Evolutionary conservation across 202 grass and related monocot species (phyloP), one percentile per base, ranked within the genome.

Genomic region (Carex sylvatica): DNA sequence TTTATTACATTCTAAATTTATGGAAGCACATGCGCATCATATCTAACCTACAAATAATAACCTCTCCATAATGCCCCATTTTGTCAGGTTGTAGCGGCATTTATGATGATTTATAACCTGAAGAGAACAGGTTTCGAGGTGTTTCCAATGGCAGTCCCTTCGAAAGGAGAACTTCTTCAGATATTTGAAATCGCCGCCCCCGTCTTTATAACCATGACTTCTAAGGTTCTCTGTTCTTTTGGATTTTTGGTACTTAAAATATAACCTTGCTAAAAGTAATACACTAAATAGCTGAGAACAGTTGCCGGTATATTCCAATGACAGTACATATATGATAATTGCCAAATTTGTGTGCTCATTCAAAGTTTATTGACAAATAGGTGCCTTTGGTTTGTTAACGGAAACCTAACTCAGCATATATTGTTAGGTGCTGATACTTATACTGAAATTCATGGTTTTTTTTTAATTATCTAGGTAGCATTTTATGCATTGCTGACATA

Each of bases 401-500:
- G 42, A 54, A 58, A 56, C 24, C 23, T 77, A 24, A 55, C 28
- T 9, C 28, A 12, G 15, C 52, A 19, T 58, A 19, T 36, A 58
- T 36, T 77, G 53, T 56, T 56, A 19, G 52, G 52, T 35, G 16
- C 54, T 77, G 71, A 74, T 30, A 56, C 18, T 22, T 56, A 11
- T 51, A 24, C 55, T 68, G 60, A 44, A 51, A n/a, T 56, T 75
- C 42, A 74, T n/a, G 70, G 11, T 83, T 74, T 20, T 81, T 81
- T 81, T 68, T 84, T 84, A 83, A 31, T 49, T 74, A 72, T 87
- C 63, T 79, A 98, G 95, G 95, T 98, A 13, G 95, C 92, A 38
- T 95, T 98, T 85, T 98, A 98, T 95, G 89, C 92, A 18, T 82
- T 98, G 31, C 90, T 98, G 71, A 98, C 95, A 72, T 95, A 98